Base-by-base conservation (phyloP, 2,329 filamentous ascomycete genomes). In the Fonsecaea nubica region DNA sequence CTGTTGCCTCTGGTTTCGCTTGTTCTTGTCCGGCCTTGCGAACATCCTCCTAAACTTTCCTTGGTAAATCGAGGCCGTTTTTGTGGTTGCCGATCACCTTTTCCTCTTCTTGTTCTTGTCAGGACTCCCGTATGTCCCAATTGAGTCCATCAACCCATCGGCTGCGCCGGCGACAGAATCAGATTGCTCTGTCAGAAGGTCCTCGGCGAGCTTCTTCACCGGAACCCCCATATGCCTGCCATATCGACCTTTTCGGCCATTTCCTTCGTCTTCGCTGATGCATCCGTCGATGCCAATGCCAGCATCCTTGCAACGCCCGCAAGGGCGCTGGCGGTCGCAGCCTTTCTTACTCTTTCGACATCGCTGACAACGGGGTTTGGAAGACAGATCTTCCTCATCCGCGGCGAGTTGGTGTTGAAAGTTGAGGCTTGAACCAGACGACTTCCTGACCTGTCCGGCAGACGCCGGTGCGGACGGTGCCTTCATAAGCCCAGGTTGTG, bases 331-430 rank as follows among this genome's bases (percentile, higher is more conserved):
- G 65, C 95, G 90, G 81, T 99, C 95, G 77, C 95, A 99, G 12
- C 95, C 95, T 82, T 99, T 99, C 85, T 99, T 99, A 82, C 94
- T 98, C 87, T 99, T 99, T 75, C 95, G 91, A 84, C 95, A 99
- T 65, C 95, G 91, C 79, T 99, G 95, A 83, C 95, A 99, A 69
- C 95, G 93, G 64, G 95, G 95, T 81, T 98, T 97, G 72, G 91
- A 93, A 0, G 94, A 97, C 21, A 98, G 82, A 64, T 97, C 93
- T 71, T 97, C 93, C 71, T 97, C 92, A 72, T 93, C 92, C 36
- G 84, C 83, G 56, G 84, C 86, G 87, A 87, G 75, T 69, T 85
- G 85, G 70, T 87, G 82, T 73, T 88, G 86, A 75, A 88, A 87
- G 75, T 86, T 88, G 75, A 89, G 78, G 10, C 83, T 82, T 10